Percentiles rank a stretch among this genome's conserved stretches.
Conservation (phyloP, 2,329 filamentous ascomycete genomes). For the Dactylonectria estremocensis region DNA sequence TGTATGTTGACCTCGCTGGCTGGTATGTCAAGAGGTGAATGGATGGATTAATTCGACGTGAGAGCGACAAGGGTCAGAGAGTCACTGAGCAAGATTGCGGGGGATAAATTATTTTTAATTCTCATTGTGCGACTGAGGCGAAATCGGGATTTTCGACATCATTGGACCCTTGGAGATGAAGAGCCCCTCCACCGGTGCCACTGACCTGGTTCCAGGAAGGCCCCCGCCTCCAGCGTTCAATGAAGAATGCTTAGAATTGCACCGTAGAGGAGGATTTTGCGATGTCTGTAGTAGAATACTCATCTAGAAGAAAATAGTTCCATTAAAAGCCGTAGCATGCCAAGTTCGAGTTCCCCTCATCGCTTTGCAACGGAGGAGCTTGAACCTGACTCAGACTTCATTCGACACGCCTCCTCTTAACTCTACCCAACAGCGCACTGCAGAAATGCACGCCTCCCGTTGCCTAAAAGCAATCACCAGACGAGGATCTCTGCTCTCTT, state of each 20-base stretch:
- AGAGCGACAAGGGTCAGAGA: neutral
- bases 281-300: slow-evolving; percentile 1
- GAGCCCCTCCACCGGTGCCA: neutral
- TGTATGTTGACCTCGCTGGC: too few relatives aligned
- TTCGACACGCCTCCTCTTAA: too few relatives aligned
- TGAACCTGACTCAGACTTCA: too few relatives aligned
- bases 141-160: slow-evolving; percentile 1
- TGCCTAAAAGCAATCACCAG: too few relatives aligned
- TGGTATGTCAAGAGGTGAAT: too few relatives aligned
- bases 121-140: slow-evolving; percentile 1
- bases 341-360: slow-evolving; percentile 2
- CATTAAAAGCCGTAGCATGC: neutral
- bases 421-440: too few relatives aligned
- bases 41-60: too few relatives aligned
- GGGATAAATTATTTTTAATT: neutral
- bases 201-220: neutral
- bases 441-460: too few relatives aligned
- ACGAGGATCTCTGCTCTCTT: too few relatives aligned
- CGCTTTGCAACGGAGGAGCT: slow-evolving; percentile 1
- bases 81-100: slow-evolving; percentile 2
- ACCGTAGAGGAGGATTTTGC: neutral
- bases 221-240: neutral
- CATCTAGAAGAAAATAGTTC: slow-evolving; percentile 2
- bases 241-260: slow-evolving; percentile 3
- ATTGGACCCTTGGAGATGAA: slow-evolving; percentile 1